Percentiles rank a stretch among this genome's conserved stretches.
phyloP scores from a whole-genome alignment of 1,139 yeast species.

The Fermentozyma sake region DNA sequence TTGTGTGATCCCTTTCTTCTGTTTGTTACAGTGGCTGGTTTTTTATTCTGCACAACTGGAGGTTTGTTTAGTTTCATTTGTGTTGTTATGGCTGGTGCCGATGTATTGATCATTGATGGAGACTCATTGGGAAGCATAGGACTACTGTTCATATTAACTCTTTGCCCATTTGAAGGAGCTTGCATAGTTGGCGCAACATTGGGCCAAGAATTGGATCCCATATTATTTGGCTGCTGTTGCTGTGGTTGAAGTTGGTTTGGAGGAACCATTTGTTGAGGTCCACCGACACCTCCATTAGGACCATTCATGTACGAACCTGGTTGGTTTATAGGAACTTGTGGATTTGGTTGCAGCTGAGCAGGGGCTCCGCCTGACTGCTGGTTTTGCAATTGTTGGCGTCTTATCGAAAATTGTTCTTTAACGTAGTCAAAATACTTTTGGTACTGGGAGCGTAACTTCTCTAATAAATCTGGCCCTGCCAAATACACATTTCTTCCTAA shows the following conservation, averaged over 20 bases:
- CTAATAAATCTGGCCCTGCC: slow-evolving; percentile 66
- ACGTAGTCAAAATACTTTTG: slow-evolving; percentile 73
- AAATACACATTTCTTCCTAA: slow-evolving; percentile 58
- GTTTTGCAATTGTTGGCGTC: slow-evolving; percentile 30
- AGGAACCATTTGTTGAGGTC: slow-evolving; percentile 7
- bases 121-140: slow-evolving; percentile 22
- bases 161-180: slow-evolving; percentile 7
- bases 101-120: slow-evolving; percentile 16
- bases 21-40: slow-evolving; percentile 12
- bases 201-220: slow-evolving; percentile 21
- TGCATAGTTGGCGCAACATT: slow-evolving; percentile 13
- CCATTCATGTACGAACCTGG: background rate
- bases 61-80: slow-evolving; percentile 7
- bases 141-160: slow-evolving; percentile 13
- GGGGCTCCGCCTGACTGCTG: slow-evolving; percentile 13
- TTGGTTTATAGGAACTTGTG: background rate
- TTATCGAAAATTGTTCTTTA: slow-evolving; percentile 39
- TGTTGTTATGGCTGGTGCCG: slow-evolving; percentile 11
- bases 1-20: slow-evolving; percentile 26
- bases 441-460: slow-evolving; percentile 66
- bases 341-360: slow-evolving; percentile 4
- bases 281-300: slow-evolving; percentile 5
- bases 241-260: slow-evolving; percentile 11
- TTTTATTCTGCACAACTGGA: slow-evolving; percentile 14
- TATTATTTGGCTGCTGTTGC: slow-evolving; percentile 5